Evolutionary conservation across 805 yeast species (phyloP).

Genomic region (Metschnikowia corniflorae): DNA sequence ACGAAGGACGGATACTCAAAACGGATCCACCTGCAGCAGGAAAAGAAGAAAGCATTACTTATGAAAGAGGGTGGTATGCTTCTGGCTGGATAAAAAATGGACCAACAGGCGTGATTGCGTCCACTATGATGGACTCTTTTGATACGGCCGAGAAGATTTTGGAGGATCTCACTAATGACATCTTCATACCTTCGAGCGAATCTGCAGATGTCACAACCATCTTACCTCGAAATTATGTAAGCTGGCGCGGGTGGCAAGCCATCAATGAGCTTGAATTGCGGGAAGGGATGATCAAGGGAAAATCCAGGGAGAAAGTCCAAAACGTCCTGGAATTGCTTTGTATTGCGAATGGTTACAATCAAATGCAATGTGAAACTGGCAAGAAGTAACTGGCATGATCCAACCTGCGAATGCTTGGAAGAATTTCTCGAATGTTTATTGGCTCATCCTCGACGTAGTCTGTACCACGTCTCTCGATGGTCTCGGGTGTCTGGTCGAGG

Average conservation of each 20-base stretch:
- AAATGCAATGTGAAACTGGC: constrained; percentile 13
- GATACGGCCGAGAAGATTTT: constrained; percentile 65
- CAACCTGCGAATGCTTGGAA: constrained; percentile 15
- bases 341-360: neutral
- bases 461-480: constrained; percentile 15
- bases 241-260: constrained; percentile 67
- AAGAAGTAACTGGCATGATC: constrained; percentile 18
- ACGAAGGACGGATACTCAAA: constrained; percentile 31
- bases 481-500: constrained; percentile 12
- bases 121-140: constrained; percentile 83
- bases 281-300: constrained; percentile 47
- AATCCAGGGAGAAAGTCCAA: constrained; percentile 56
- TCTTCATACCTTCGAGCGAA: constrained; percentile 20
- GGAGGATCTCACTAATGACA: constrained; percentile 46
- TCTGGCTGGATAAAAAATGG: constrained; percentile 92
- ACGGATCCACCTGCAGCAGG: constrained; percentile 15
- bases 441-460: constrained; percentile 15
- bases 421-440: constrained; percentile 7
- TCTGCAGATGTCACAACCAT: constrained; percentile 9
- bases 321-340: constrained; percentile 47
- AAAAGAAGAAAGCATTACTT: constrained; percentile 20
- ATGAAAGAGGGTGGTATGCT: constrained; percentile 57
- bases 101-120: constrained; percentile 85
- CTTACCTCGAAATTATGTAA: constrained; percentile 26
- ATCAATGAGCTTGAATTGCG: constrained; percentile 52